A percentile compares a stretch with the other conserved stretches of the same genome.
Evolutionary conservation across 129 eudicot species (phyloP).

Genomic region (Chrysanthemum makinoi): DNA sequence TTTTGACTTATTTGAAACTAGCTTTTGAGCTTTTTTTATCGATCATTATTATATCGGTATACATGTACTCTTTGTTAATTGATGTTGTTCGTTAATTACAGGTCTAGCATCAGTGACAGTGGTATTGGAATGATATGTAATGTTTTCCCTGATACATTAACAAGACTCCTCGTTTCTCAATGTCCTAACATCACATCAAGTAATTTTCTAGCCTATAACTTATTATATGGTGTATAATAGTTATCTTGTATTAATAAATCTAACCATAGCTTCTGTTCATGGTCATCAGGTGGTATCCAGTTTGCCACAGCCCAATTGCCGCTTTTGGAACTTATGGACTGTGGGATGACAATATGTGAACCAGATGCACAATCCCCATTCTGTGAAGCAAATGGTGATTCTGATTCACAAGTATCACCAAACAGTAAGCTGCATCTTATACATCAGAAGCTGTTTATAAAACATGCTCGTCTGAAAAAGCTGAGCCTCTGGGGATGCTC

Average conservation of each 20-base stretch:
- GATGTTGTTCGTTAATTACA: constrained; percentile 29
- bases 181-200: constrained; percentile 97
- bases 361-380: constrained; percentile 34
- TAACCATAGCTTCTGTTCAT: constrained; percentile 4
- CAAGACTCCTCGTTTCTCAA: constrained; percentile 76
- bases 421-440: constrained; percentile 56
- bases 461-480: constrained; percentile 76
- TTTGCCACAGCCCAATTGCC: constrained; percentile 97
- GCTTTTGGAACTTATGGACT: constrained; percentile 91
- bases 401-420: constrained; percentile 43
- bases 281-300: constrained; percentile 78
- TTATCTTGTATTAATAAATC: neutral
- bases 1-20: too few species aligned
- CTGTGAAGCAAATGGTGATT: constrained; percentile 34
- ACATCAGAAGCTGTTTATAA: constrained; percentile 83
- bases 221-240: neutral
- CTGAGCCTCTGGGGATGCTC: constrained; percentile 99
- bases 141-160: constrained; percentile 75
- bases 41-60: neutral
- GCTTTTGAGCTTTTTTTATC: neutral
- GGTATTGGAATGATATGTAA: constrained; percentile 98
- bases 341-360: constrained; percentile 93
- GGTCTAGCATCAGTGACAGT: constrained; percentile 97
- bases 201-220: constrained; percentile 29
- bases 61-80: constrained; percentile 2